phyloP scores from a whole-genome alignment of 805 yeast species.

The Kuraishia ogatae region DNA sequence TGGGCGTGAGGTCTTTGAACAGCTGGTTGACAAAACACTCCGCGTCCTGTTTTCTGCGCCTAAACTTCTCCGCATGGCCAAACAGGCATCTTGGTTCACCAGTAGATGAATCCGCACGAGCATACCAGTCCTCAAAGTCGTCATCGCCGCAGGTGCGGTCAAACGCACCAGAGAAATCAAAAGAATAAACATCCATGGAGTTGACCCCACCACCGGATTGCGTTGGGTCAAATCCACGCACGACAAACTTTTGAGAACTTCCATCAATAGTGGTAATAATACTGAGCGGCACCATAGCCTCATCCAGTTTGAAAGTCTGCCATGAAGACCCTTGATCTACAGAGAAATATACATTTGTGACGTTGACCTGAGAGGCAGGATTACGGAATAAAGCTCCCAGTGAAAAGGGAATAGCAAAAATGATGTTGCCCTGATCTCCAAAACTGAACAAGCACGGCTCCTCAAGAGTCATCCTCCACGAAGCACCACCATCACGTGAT shows the following conservation, averaged over 20 bases:
- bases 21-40: conserved; percentile 49
- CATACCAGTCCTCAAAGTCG: conserved; percentile 55
- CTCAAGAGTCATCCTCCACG: conserved; percentile 52
- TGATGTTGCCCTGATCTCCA: conserved; percentile 68
- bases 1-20: conserved; percentile 34
- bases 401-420: conserved; percentile 43
- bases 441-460: conserved; percentile 44
- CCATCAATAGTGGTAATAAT: conserved; percentile 58
- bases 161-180: conserved; percentile 33
- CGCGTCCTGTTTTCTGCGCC: conserved; percentile 56
- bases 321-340: conserved; percentile 61
- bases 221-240: conserved; percentile 28
- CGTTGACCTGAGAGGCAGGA: background rate
- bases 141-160: conserved; percentile 16
- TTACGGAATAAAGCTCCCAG: conserved; percentile 12
- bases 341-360: conserved; percentile 32
- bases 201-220: background rate
- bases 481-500: conserved; percentile 60
- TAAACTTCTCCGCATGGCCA: conserved; percentile 60
- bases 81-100: conserved; percentile 36
- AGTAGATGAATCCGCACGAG: conserved; percentile 26
- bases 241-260: conserved; percentile 46
- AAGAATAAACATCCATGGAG: conserved; percentile 33
- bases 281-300: conserved; percentile 28
- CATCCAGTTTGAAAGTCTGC: conserved; percentile 34